Percentiles rank a stretch among this genome's conserved stretches.
Evolutionary conservation across 345 rosid species (phyloP).

Genomic region (Passiflora organensis): DNA sequence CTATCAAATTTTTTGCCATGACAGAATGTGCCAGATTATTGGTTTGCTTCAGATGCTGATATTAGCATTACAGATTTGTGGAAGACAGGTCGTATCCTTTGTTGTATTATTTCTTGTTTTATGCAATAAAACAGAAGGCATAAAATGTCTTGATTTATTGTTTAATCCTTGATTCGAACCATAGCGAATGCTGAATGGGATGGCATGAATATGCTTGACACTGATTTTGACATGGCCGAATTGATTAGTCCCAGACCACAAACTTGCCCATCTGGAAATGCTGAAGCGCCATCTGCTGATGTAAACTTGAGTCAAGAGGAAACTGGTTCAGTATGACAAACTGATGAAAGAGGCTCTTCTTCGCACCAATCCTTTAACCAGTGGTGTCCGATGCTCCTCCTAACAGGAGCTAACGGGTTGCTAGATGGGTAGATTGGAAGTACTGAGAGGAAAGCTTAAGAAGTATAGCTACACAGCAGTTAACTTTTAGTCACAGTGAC

Average conservation of each 20-base stretch:
- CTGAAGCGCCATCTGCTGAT: slow-evolving; percentile 35
- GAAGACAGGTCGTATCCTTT: slow-evolving; percentile 90
- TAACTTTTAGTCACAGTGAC: background rate
- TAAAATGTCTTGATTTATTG: background rate
- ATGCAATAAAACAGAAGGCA: background rate
- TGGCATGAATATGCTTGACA: slow-evolving; percentile 32
- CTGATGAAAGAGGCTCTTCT: background rate
- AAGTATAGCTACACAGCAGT: background rate
- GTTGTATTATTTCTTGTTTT: slow-evolving; percentile 4
- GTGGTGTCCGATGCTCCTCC: background rate
- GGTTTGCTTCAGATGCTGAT: slow-evolving; percentile 78
- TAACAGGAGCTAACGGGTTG: slow-evolving; percentile 2
- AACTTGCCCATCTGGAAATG: slow-evolving; percentile 40
- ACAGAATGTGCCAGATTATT: slow-evolving; percentile 86
- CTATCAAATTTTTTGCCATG: background rate
- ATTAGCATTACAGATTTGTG: slow-evolving; percentile 92
- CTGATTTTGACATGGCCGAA: slow-evolving; percentile 58
- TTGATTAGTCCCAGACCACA: slow-evolving; percentile 44
- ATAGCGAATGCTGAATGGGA: slow-evolving; percentile 66
- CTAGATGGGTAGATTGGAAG: background rate
- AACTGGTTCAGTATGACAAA: slow-evolving; percentile 1
- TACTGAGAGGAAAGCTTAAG: slow-evolving; percentile 1
- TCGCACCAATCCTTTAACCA: background rate
- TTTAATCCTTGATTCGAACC: slow-evolving; percentile 42
- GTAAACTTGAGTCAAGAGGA: slow-evolving; percentile 37